Evolutionary conservation across 768 basidiomycete species (phyloP).

Genomic region (Candolleomyces efflorescens): DNA sequence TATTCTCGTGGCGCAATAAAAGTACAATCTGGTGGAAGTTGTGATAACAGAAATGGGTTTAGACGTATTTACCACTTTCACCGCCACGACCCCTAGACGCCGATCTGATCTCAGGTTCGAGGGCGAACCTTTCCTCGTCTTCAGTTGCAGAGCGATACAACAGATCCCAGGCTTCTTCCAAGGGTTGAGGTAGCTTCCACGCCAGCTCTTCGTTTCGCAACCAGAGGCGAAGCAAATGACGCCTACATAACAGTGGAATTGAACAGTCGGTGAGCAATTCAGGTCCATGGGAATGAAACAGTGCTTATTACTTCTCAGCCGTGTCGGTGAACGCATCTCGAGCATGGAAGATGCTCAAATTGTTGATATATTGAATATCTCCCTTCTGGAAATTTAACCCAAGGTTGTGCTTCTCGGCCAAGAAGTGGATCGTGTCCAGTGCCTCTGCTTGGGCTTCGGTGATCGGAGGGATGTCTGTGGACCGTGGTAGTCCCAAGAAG

Average conservation of each 20-base stretch:
- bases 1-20: no score
- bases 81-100: not conserved
- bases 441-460: conserved; percentile 49
- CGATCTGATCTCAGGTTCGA: not conserved
- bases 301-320: conserved; percentile 25
- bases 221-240: conserved; percentile 7
- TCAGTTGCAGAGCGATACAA: not conserved
- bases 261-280: not conserved
- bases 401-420: conserved; percentile 39
- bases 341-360: conserved; percentile 41
- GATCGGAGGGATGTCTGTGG: conserved; percentile 37
- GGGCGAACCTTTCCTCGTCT: conserved; percentile 1
- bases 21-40: no score
- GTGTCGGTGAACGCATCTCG: conserved; percentile 40
- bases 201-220: conserved; percentile 13
- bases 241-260: not conserved
- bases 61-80: not conserved
- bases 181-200: conserved; percentile 12
- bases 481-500: conserved; percentile 30
- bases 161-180: not conserved
- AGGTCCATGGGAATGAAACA: not conserved
- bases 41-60: no score
- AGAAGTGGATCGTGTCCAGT: conserved; percentile 40
- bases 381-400: conserved; percentile 42
- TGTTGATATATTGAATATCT: conserved; percentile 45